phyloP scores from a whole-genome alignment of 345 rosid genomes.

The Lepidium africanum region DNA sequence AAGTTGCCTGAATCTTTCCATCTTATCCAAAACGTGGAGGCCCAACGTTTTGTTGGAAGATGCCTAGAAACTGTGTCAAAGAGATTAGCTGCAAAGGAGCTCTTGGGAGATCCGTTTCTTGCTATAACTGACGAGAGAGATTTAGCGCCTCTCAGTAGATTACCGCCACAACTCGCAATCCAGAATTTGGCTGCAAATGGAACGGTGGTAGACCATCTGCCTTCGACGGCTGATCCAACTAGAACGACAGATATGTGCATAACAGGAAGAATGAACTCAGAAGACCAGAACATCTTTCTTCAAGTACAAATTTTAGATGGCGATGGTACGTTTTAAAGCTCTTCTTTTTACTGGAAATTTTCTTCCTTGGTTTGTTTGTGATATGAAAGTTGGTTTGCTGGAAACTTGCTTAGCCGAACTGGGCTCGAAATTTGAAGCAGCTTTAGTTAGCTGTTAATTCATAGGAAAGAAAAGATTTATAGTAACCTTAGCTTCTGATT shows the following conservation, averaged over 20 bases:
- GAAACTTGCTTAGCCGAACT: background rate
- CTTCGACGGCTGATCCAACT: slow-evolving; percentile 32
- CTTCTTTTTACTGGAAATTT: background rate
- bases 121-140: slow-evolving; percentile 33
- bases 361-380: background rate
- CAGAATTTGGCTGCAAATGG: slow-evolving; percentile 29
- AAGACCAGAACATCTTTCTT: slow-evolving; percentile 73
- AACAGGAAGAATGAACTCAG: slow-evolving; percentile 69
- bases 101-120: slow-evolving; percentile 67
- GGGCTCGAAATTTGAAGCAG: background rate
- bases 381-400: background rate
- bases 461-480: background rate
- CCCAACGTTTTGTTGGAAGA: slow-evolving; percentile 65
- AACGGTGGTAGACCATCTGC: slow-evolving; percentile 20
- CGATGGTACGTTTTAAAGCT: slow-evolving; percentile 38
- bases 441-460: background rate
- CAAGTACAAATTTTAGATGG: slow-evolving; percentile 73
- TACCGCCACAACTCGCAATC: slow-evolving; percentile 21
- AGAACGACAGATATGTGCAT: slow-evolving; percentile 73
- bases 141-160: slow-evolving; percentile 12
- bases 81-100: slow-evolving; percentile 72
- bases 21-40: slow-evolving; percentile 55
- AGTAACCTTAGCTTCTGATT: background rate
- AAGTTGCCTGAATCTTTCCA: slow-evolving; percentile 80
- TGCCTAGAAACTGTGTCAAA: slow-evolving; percentile 61